Evolutionary conservation across 805 yeast species (phyloP).

Genomic region (Saccharomycopsis babjevae): DNA sequence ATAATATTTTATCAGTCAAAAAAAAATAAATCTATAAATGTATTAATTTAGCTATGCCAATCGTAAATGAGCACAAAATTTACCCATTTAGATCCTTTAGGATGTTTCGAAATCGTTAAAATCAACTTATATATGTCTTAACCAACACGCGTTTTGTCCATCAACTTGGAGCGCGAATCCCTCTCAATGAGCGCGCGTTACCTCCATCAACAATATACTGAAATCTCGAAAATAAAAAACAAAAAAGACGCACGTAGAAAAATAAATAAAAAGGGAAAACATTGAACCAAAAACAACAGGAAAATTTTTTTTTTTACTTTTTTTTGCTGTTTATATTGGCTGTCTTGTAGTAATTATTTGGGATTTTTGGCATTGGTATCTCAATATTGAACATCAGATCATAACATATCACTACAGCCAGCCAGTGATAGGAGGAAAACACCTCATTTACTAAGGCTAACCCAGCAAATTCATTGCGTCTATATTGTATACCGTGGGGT

Average conservation of each 20-base stretch:
- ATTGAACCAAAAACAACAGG: slow-evolving; percentile 1
- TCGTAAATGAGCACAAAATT: no score
- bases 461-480: no score
- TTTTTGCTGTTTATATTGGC: neutral
- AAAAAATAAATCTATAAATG: no score
- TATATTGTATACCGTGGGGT: no score
- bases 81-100: neutral
- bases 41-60: no score
- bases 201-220: neutral
- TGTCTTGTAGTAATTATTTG: neutral
- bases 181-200: neutral
- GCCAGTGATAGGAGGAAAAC: neutral
- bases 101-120: neutral
- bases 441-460: no score
- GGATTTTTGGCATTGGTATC: neutral
- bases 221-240: neutral
- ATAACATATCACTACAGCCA: neutral
- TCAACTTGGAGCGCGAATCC: neutral
- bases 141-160: neutral
- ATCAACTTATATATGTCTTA: no score
- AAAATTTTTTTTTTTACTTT: neutral
- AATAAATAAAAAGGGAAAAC: neutral
- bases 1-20: no score
- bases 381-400: neutral
- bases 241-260: neutral